A percentile compares a stretch with the other conserved stretches of the same genome.
These are phyloP conservation scores for Cupressus sempervirens DNA, from an alignment of 75 land plant species.

Conservation along the genomic window DNA sequence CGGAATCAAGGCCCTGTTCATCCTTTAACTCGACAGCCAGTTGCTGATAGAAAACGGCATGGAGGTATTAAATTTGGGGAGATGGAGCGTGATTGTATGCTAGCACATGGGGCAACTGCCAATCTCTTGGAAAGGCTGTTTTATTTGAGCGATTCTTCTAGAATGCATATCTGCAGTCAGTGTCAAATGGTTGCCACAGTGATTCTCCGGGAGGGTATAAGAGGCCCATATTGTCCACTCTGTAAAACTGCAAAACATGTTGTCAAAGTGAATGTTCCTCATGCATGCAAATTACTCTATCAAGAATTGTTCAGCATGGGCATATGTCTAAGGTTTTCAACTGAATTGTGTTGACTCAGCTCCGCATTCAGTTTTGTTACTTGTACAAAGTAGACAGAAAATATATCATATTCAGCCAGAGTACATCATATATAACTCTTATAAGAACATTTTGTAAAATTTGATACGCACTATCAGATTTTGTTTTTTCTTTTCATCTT, in stretches of 20 bases:
- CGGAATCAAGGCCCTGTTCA: slow-evolving; percentile 68
- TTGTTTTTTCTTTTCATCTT: not conserved
- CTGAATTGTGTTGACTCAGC: slow-evolving; percentile 36
- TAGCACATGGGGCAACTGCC: slow-evolving; percentile 87
- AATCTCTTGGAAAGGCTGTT: slow-evolving; percentile 77
- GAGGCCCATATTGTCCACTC: slow-evolving; percentile 57
- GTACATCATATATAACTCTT: not conserved
- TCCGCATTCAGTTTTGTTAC: not conserved
- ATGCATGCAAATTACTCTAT: slow-evolving; percentile 77
- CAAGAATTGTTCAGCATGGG: slow-evolving; percentile 93
- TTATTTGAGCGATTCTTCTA: slow-evolving; percentile 63
- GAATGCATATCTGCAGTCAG: slow-evolving; percentile 53
- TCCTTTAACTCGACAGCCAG: slow-evolving; percentile 76
- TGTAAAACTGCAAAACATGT: slow-evolving; percentile 60
- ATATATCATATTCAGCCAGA: not conserved
- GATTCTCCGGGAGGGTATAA: slow-evolving; percentile 28
- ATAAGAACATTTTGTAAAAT: not conserved
- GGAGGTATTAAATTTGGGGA: slow-evolving; percentile 93
- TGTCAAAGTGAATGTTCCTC: slow-evolving; percentile 61
- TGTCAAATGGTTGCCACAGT: slow-evolving; percentile 57
- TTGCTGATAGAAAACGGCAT: slow-evolving; percentile 56
- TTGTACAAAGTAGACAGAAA: not conserved
- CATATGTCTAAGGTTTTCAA: slow-evolving; percentile 54
- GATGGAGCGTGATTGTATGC: slow-evolving; percentile 86
- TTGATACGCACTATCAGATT: not conserved